Base-by-base conservation (phyloP, 805 yeast genomes). In the Wickerhamomyces sydowiorum region DNA sequence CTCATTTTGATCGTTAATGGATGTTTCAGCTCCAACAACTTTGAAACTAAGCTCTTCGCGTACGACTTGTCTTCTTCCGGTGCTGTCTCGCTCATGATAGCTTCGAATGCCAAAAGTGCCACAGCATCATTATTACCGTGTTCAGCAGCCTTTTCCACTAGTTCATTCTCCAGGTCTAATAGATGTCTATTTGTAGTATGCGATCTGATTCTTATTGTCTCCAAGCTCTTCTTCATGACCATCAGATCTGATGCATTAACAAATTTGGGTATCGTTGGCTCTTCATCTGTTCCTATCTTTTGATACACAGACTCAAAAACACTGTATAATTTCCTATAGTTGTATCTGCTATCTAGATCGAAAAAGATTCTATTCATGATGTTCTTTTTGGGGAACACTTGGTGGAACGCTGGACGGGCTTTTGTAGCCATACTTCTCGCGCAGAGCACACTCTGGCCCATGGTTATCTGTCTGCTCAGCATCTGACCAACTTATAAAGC, bases 101-200 rank as follows among this genome's bases (percentile, higher is more conserved):
- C 78, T 38, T 81, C 79, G 49, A 81, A 87, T 4, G 91, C 78
- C 18, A 90, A 59, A 12, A 86, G 66, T 1, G 91, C 69, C 19
- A 89, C 76, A 0, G 96, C 96, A 60, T 88, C 87, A 48, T 79
- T 75, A 52, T 84, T 78, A 1, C 96, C 96, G 53, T 78, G 53
- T 53, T 86, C 95, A 0, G 96, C 96, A 13, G 96, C 87, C 39
- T 73, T 73, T 45, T 88, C 95, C n/a, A 89, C 73, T 18, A 90
- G 60, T 48, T 77, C 80, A 48, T 80, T 76, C 56, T 89, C 96
- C 28, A 87, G 64, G 13, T 66, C 75, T 5, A 83, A 65, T 18
- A 83, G 62, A 46, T 78, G 65, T 39, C 57, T 72, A 51, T 83
- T 80, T 3, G 75, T 67, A 0, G 82, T 67, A 44, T 81, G 80